phyloP scores from a whole-genome alignment of 1,284 basidiomycete genomes.

The Ganoderma lingzhi region DNA sequence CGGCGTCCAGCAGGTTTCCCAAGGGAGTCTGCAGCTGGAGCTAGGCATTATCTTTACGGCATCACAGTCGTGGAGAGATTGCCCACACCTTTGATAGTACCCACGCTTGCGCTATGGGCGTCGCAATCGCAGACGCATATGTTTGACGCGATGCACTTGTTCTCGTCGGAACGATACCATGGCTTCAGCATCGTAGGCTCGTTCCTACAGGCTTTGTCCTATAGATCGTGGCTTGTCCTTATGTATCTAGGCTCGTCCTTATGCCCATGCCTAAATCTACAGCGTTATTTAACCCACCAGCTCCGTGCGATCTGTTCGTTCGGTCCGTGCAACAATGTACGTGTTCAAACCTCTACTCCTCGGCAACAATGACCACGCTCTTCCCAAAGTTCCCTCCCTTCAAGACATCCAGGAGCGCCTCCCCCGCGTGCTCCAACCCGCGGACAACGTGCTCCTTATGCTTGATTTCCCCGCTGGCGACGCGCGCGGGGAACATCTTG shows the following conservation, averaged over 20 bases:
- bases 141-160: neutral
- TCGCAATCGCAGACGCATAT: no score
- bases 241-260: no score
- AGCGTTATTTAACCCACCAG: neutral
- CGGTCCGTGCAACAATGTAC: neutral
- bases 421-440: constrained; percentile 59
- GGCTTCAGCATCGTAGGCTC: neutral
- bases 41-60: no score
- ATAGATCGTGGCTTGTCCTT: no score
- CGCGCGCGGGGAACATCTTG: constrained; percentile 53
- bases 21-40: no score
- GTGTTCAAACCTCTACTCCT: constrained; percentile 35
- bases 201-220: no score
- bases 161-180: neutral
- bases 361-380: constrained; percentile 58
- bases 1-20: no score
- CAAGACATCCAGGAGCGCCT: constrained; percentile 60
- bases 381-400: constrained; percentile 68
- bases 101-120: no score
- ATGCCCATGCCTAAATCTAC: neutral
- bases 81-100: no score
- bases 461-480: constrained; percentile 67
- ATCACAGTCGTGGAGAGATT: no score
- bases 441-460: constrained; percentile 61
- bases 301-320: neutral